Evolutionary conservation across 2,329 filamentous ascomycete genomes (phyloP).

Genomic region (Arachnopeziza araneosa): DNA sequence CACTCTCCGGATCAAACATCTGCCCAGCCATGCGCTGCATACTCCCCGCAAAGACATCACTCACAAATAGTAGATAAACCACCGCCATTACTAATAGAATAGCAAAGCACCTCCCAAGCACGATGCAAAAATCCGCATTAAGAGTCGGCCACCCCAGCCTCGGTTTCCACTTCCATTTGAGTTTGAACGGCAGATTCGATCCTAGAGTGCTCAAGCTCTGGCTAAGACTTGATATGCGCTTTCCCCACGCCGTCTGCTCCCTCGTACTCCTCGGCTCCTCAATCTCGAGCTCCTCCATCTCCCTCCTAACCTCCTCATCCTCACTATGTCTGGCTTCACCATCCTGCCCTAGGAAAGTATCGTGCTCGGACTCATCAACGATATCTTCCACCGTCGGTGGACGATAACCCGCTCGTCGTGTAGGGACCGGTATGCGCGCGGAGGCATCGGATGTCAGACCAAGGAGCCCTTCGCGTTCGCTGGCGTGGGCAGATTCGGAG

Average conservation of each 20-base stretch:
- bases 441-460: constrained; percentile 39
- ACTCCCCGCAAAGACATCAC: constrained; percentile 70
- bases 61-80: constrained; percentile 80
- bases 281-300: constrained; percentile 86
- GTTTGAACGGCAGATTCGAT: constrained; percentile 19
- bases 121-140: constrained; percentile 43
- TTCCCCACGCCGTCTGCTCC: constrained; percentile 32
- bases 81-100: constrained; percentile 70
- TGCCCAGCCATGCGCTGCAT: constrained; percentile 57
- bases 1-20: constrained; percentile 77
- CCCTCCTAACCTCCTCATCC: constrained; percentile 62
- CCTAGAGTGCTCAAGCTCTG: constrained; percentile 16
- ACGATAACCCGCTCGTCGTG: constrained; percentile 58
- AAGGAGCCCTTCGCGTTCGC: constrained; percentile 73
- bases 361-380: constrained; percentile 31
- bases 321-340: constrained; percentile 43
- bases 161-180: constrained; percentile 27
- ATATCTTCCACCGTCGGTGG: constrained; percentile 80
- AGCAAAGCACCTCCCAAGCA: constrained; percentile 69
- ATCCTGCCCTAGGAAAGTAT: constrained; percentile 48
- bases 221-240: constrained; percentile 32
- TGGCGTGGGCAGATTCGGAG: constrained; percentile 56
- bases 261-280: constrained; percentile 53
- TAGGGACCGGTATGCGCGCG: constrained; percentile 33
- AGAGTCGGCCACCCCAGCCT: constrained; percentile 24